Evolutionary conservation across 768 basidiomycete species (phyloP).

Genomic region (Lentinula boryana): DNA sequence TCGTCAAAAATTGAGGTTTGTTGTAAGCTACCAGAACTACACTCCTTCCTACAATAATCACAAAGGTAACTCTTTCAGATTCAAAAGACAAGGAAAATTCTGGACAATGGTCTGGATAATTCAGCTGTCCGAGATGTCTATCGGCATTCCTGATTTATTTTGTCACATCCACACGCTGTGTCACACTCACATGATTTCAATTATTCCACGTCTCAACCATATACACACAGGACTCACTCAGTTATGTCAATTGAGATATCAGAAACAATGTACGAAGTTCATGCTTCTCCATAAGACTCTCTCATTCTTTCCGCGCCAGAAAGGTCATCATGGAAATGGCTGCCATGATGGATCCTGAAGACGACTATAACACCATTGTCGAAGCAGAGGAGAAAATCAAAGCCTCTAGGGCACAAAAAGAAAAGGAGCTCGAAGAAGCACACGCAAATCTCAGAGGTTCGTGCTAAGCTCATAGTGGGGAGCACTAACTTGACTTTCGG

Average conservation of each 20-base stretch:
- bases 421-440: conserved; percentile 64
- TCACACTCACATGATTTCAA: background rate
- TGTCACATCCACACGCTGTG: too few species aligned
- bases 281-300: background rate
- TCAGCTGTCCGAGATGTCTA: background rate
- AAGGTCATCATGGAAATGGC: conserved; percentile 66
- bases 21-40: too few species aligned
- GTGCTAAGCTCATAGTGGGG: background rate
- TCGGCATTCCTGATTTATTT: background rate
- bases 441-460: conserved; percentile 61
- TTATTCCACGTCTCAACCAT: background rate
- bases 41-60: too few species aligned
- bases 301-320: conserved; percentile 24
- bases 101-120: too few species aligned
- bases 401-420: conserved; percentile 46
- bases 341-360: conserved; percentile 70
- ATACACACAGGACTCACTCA: background rate
- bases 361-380: conserved; percentile 72
- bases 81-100: too few species aligned
- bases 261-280: conserved; percentile 37
- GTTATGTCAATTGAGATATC: conserved; percentile 35
- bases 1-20: too few species aligned
- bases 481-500: background rate
- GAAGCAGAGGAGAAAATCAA: conserved; percentile 68
- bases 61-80: too few species aligned